Percentiles rank a stretch among this genome's conserved stretches.
Conservation (phyloP, 2,329 filamentous ascomycete genomes). For the Arachnomyces sp. region DNA sequence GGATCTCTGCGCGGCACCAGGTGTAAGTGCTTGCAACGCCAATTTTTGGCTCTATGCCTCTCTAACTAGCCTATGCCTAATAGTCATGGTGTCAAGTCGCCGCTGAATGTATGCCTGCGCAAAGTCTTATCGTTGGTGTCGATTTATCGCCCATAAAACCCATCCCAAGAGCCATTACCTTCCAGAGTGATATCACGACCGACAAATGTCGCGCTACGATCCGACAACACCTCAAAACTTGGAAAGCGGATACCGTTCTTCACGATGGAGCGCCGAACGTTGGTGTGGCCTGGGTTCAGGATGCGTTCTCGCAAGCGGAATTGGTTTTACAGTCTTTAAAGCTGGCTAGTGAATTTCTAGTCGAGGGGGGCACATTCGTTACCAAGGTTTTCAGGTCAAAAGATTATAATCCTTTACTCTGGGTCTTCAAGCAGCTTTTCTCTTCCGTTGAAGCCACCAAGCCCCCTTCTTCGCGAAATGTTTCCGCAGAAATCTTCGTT, state of each 20-base stretch:
- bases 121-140: constrained; percentile 86
- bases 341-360: constrained; percentile 85
- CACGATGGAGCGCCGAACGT: constrained; percentile 98
- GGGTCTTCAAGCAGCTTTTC: constrained; percentile 97
- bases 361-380: constrained; percentile 84
- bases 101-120: constrained; percentile 84
- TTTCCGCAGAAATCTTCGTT: constrained; percentile 97
- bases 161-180: constrained; percentile 87
- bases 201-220: constrained; percentile 92
- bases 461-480: constrained; percentile 87
- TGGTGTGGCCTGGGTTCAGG: constrained; percentile 94
- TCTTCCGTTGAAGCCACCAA: constrained; percentile 94
- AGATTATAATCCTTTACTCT: constrained; percentile 89
- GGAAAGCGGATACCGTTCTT: constrained; percentile 91
- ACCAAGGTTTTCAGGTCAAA: constrained; percentile 97
- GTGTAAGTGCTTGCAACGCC: constrained; percentile 47
- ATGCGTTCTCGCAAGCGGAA: constrained; percentile 96
- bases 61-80: neutral
- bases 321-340: constrained; percentile 84
- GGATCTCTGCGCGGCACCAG: constrained; percentile 95
- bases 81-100: constrained; percentile 95
- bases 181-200: constrained; percentile 96
- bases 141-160: constrained; percentile 93
- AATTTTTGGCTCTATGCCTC: neutral
- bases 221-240: constrained; percentile 80